Percentiles rank a stretch among this genome's conserved stretches.
Conservation (phyloP, 2,329 filamentous ascomycete species). For the Phoma herbarum region DNA sequence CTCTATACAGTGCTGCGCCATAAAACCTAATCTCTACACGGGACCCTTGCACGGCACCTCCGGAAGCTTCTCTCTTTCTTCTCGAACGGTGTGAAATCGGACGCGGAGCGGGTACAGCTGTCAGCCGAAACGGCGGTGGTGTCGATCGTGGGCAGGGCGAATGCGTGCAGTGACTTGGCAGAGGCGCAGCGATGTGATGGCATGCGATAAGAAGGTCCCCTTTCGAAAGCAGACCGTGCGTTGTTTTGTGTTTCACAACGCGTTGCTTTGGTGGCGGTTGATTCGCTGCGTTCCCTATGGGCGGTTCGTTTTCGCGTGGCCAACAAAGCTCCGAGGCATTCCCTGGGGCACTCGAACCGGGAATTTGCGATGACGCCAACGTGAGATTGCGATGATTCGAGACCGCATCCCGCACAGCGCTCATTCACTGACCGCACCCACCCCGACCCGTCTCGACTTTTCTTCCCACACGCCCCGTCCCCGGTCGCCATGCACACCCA, state of each 20-base stretch:
- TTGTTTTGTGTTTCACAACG: slow-evolving; percentile 5
- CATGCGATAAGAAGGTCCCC: slow-evolving; percentile 4
- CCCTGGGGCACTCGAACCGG: not conserved
- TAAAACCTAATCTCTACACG: not conserved
- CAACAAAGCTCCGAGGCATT: slow-evolving; percentile 17
- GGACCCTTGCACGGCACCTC: not conserved
- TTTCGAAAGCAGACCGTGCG: not conserved
- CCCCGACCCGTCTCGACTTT: slow-evolving; percentile 3
- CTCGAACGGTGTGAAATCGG: not conserved
- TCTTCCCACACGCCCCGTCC: not conserved
- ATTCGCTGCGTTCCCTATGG: slow-evolving; percentile 10
- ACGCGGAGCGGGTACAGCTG: not conserved
- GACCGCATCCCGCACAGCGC: slow-evolving; percentile 1
- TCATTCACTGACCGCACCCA: slow-evolving; percentile 9
- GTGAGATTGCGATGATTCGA: slow-evolving; percentile 6
- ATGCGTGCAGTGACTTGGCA: slow-evolving; percentile 9
- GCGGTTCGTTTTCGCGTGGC: slow-evolving; percentile 5
- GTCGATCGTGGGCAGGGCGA: not conserved
- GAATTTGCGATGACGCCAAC: slow-evolving; percentile 13
- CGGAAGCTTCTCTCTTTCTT: not conserved
- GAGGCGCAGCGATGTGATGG: slow-evolving; percentile 8
- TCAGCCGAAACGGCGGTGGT: not conserved
- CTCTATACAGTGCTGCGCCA: not conserved
- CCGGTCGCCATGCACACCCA: slow-evolving; percentile 11
- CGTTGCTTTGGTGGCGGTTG: slow-evolving; percentile 7